Conservation (phyloP, 441 rosid genomes). For the Syzygium malaccense region DNA sequence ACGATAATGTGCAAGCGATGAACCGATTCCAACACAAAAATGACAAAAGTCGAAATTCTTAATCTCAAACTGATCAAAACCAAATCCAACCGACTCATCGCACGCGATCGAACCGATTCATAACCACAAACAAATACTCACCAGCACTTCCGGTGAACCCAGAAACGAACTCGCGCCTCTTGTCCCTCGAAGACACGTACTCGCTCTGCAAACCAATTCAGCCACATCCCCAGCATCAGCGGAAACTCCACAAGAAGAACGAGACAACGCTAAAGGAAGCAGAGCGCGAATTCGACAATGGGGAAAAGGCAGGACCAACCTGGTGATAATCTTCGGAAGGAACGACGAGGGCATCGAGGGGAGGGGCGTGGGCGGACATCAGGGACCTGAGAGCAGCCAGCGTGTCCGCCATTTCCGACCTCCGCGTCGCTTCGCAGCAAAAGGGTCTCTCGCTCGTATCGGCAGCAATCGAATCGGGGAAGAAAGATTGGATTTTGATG, state of each 20-base stretch:
- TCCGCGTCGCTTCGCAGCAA: not conserved
- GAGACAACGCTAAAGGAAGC: not conserved
- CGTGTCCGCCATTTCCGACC: slow-evolving; percentile 45
- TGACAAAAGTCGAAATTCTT: not conserved
- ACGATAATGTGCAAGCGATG: not conserved
- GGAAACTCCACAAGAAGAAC: not conserved
- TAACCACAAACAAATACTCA: slow-evolving; percentile 5
- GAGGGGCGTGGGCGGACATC: slow-evolving; percentile 92
- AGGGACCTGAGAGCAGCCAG: slow-evolving; percentile 69
- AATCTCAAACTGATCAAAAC: not conserved
- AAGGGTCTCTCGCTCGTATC: not conserved
- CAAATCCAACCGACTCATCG: not conserved
- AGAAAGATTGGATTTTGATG: not conserved
- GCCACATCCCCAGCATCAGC: not conserved
- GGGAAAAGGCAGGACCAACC: slow-evolving; percentile 20
- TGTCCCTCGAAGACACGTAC: slow-evolving; percentile 80
- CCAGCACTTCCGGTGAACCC: slow-evolving; percentile 95
- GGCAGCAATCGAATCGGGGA: not conserved
- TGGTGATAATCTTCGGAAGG: slow-evolving; percentile 96
- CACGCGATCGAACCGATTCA: not conserved
- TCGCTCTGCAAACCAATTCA: slow-evolving; percentile 52
- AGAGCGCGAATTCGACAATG: not conserved
- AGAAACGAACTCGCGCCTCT: slow-evolving; percentile 82
- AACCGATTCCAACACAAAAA: not conserved
- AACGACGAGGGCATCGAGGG: slow-evolving; percentile 78